phyloP scores from a whole-genome alignment of 139 green algal genomes.

The Raphidocelis subcapitata region DNA sequence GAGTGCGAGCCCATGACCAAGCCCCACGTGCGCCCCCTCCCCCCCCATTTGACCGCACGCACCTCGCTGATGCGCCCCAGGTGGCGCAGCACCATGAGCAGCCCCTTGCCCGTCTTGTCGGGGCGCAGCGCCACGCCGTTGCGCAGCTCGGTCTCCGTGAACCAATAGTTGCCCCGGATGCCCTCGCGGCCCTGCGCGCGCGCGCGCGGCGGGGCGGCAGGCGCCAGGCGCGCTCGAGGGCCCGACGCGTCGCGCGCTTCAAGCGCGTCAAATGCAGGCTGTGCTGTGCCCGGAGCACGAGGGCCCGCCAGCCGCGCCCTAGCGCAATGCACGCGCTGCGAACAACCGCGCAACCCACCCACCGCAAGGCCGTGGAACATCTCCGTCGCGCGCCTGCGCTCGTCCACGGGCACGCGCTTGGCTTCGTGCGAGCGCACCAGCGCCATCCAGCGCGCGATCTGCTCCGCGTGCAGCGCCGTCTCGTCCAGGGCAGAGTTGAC shows the following conservation, averaged over 20 bases:
- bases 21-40: too few species aligned
- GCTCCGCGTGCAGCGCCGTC: constrained; percentile 48
- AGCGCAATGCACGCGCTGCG: too few species aligned
- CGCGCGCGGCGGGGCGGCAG: too few species aligned
- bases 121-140: constrained; percentile 40
- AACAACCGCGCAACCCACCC: too few species aligned
- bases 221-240: too few species aligned
- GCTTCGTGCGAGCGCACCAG: constrained; percentile 11
- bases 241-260: neutral
- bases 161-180: constrained; percentile 60
- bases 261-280: neutral
- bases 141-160: constrained; percentile 62
- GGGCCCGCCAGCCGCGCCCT: too few species aligned
- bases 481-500: constrained; percentile 79
- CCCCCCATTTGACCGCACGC: too few species aligned
- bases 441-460: constrained; percentile 45
- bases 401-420: constrained; percentile 31
- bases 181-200: constrained; percentile 53
- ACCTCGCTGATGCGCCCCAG: constrained; percentile 68
- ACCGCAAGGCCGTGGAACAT: constrained; percentile 55
- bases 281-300: neutral
- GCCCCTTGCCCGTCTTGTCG: constrained; percentile 75
- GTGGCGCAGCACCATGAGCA: constrained; percentile 76
- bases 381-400: constrained; percentile 62
- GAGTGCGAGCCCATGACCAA: too few species aligned